These are phyloP conservation scores for Panicum hallii DNA, from an alignment of 202 grass and related monocot species.

Conservation along the genomic window DNA sequence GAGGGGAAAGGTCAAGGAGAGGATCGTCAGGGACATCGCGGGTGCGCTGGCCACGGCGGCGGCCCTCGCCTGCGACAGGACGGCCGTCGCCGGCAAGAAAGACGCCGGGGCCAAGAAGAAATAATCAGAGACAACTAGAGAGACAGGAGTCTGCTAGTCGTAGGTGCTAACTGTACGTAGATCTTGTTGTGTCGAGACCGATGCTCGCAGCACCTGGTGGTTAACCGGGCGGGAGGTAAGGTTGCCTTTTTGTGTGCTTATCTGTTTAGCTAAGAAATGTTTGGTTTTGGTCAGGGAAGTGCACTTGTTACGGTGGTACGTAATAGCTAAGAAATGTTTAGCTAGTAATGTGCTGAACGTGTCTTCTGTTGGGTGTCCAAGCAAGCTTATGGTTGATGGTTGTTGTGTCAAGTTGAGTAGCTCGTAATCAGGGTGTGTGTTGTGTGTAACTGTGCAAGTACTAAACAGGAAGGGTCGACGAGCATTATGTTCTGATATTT, in stretches of 20 bases:
- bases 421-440: background rate
- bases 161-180: no score
- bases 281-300: no score
- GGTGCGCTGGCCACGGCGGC: conserved; percentile 30
- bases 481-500: background rate
- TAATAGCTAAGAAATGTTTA: no score
- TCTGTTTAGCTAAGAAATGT: no score
- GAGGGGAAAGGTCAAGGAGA: conserved; percentile 69
- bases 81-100: conserved; percentile 10
- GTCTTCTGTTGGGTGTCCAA: background rate
- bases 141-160: no score
- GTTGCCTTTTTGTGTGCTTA: no score
- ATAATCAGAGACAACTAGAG: background rate
- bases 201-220: no score
- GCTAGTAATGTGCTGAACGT: background rate
- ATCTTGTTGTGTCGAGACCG: no score
- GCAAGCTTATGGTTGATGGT: background rate
- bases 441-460: no score
- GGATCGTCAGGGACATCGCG: conserved; percentile 48
- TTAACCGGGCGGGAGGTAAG: no score
- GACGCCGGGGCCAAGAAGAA: background rate
- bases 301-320: background rate
- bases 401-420: background rate
- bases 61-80: conserved; percentile 18
- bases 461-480: background rate